These are phyloP conservation scores for Blastobotrys terrestris DNA, from an alignment of 805 yeast species.

Conservation along the genomic window DNA sequence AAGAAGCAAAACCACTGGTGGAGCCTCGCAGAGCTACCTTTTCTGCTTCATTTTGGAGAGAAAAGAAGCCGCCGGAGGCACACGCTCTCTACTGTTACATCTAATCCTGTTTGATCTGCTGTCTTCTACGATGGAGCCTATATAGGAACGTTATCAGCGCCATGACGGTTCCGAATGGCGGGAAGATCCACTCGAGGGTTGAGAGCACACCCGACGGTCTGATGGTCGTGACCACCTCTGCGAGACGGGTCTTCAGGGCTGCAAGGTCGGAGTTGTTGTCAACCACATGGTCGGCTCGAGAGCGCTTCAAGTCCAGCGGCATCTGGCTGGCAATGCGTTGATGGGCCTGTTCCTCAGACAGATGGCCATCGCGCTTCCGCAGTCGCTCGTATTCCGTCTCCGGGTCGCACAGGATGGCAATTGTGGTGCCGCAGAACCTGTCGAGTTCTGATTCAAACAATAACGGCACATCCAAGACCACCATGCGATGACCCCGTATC, in stretches of 20 bases:
- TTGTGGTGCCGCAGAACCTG: conserved; percentile 58
- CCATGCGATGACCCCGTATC: conserved; percentile 49
- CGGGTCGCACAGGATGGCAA: conserved; percentile 60
- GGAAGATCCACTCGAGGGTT: conserved; percentile 28
- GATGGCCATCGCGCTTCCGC: conserved; percentile 56
- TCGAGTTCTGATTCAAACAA: conserved; percentile 76
- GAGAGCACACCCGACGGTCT: conserved; percentile 33
- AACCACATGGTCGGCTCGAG: conserved; percentile 58
- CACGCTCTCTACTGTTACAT: not conserved
- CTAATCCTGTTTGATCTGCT: not conserved
- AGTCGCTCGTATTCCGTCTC: conserved; percentile 60
- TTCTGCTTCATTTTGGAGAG: not conserved
- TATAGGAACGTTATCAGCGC: conserved; percentile 12
- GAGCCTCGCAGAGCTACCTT: not conserved
- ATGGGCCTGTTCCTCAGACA: conserved; percentile 58
- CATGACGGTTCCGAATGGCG: conserved; percentile 29
- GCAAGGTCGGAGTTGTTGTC: conserved; percentile 50
- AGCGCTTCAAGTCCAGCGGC: conserved; percentile 51
- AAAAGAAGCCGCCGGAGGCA: not conserved
- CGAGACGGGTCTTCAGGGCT: conserved; percentile 40
- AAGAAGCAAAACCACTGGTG: not conserved
- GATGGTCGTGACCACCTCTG: conserved; percentile 33
- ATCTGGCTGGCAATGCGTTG: conserved; percentile 75
- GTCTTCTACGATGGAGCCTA: not conserved
- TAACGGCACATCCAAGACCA: conserved; percentile 83